Percentiles rank a stretch among this genome's conserved stretches.
Evolutionary conservation across 208 protist genomes (phyloP).

Genomic region (Angomonas desouzai): DNA sequence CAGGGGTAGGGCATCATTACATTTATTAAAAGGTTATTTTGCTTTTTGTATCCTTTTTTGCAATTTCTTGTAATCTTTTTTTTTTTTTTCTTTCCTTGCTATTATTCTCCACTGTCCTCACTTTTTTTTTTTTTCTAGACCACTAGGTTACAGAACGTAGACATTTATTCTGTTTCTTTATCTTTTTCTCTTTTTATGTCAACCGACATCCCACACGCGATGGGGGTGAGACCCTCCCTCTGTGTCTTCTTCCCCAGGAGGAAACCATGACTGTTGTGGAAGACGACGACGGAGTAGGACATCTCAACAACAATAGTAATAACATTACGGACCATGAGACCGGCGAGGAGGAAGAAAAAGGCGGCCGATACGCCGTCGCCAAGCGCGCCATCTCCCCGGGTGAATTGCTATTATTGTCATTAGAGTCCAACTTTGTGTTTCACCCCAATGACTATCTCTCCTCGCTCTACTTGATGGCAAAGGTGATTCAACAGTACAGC

Average conservation of each 20-base stretch:
- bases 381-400: conserved; percentile 36
- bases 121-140: too few species aligned
- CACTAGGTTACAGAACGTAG: neutral
- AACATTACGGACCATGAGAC: too few species aligned
- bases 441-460: neutral
- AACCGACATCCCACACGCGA: neutral
- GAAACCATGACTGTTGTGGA: neutral
- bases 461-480: neutral
- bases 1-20: too few species aligned
- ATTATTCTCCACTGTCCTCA: too few species aligned
- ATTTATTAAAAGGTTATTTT: too few species aligned
- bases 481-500: neutral
- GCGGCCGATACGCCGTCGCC: conserved; percentile 47
- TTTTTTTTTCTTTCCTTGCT: conserved; percentile 16
- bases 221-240: neutral
- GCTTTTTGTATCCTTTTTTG: too few species aligned
- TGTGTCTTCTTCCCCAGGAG: conserved; percentile 6
- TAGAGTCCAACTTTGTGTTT: neutral
- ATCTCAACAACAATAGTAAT: neutral
- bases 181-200: neutral
- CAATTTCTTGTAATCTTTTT: conserved; percentile 15
- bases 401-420: conserved; percentile 45
- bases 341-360: neutral
- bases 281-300: neutral
- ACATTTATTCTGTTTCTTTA: conserved; percentile 6